A percentile compares a stretch with the other conserved stretches of the same genome.
Evolutionary conservation across 208 protist genomes (phyloP).

Genomic region (Crithidia expoeki): DNA sequence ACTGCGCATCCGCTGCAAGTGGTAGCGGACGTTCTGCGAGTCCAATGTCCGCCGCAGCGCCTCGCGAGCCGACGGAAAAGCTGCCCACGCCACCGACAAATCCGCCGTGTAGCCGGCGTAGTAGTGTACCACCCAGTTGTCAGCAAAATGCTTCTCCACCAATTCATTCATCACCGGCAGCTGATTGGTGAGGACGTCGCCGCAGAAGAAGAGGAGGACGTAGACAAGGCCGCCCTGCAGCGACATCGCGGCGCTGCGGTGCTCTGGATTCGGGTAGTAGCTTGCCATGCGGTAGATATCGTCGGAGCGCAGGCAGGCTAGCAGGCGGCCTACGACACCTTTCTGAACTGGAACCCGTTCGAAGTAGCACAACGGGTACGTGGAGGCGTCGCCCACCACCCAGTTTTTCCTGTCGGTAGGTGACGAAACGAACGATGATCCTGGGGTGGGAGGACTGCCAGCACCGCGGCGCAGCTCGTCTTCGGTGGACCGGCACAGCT

Average conservation of each 20-base stretch:
- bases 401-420: background rate
- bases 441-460: background rate
- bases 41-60: slow-evolving; percentile 93
- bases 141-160: slow-evolving; percentile 98
- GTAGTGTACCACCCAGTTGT: slow-evolving; percentile 98
- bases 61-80: slow-evolving; percentile 92
- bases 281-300: slow-evolving; percentile 96
- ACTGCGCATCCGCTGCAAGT: slow-evolving; percentile 55
- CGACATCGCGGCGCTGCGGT: slow-evolving; percentile 93
- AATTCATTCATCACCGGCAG: slow-evolving; percentile 97
- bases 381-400: slow-evolving; percentile 13
- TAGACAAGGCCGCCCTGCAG: slow-evolving; percentile 95
- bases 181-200: slow-evolving; percentile 91
- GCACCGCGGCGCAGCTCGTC: slow-evolving; percentile 37
- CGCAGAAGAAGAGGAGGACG: slow-evolving; percentile 97
- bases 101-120: slow-evolving; percentile 97
- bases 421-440: background rate
- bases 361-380: slow-evolving; percentile 96
- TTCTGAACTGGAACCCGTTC: slow-evolving; percentile 68
- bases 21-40: slow-evolving; percentile 69
- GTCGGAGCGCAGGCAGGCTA: slow-evolving; percentile 94
- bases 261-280: slow-evolving; percentile 94
- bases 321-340: slow-evolving; percentile 86
- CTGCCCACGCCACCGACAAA: slow-evolving; percentile 89
- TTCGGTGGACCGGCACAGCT: slow-evolving; percentile 93